A percentile compares a stretch with the other conserved stretches of the same genome.
These are phyloP conservation scores for Selaginella moellendorffii DNA, from an alignment of 75 land plant species.

Conservation along the genomic window DNA sequence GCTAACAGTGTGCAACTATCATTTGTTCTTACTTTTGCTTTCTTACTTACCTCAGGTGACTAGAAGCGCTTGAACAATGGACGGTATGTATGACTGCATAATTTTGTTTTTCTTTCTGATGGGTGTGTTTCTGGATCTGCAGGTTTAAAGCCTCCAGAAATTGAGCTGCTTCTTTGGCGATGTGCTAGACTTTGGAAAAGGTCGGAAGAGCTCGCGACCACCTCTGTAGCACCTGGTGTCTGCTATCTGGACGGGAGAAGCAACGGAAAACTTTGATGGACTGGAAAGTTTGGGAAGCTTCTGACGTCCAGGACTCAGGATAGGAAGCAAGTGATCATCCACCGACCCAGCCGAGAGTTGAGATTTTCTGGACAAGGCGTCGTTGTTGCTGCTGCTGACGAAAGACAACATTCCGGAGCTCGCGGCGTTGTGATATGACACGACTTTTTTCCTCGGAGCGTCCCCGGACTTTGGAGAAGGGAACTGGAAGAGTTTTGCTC, in stretches of 20 bases:
- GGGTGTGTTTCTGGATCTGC: background rate
- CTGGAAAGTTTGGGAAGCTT: background rate
- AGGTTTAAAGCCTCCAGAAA: background rate
- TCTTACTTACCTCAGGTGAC: too few relatives aligned
- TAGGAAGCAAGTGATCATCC: background rate
- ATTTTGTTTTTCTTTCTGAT: background rate
- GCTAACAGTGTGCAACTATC: too few relatives aligned
- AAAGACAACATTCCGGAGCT: background rate
- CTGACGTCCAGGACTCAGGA: background rate
- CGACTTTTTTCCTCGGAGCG: background rate
- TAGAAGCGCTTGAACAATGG: too few relatives aligned
- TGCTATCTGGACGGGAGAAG: background rate
- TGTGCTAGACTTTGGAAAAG: background rate
- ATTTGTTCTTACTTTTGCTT: too few relatives aligned
- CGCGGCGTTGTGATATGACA: background rate
- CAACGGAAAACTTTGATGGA: background rate
- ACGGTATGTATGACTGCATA: background rate
- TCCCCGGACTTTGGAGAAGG: too few relatives aligned
- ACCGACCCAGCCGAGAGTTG: background rate
- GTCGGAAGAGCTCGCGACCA: background rate
- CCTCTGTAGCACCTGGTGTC: background rate
- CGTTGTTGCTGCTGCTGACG: background rate
- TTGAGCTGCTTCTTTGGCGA: background rate
- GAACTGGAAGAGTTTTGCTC: too few relatives aligned
- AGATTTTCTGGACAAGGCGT: background rate